Conservation (phyloP, 192 early-diverging fungal genomes). For the Diversispora eburnea region DNA sequence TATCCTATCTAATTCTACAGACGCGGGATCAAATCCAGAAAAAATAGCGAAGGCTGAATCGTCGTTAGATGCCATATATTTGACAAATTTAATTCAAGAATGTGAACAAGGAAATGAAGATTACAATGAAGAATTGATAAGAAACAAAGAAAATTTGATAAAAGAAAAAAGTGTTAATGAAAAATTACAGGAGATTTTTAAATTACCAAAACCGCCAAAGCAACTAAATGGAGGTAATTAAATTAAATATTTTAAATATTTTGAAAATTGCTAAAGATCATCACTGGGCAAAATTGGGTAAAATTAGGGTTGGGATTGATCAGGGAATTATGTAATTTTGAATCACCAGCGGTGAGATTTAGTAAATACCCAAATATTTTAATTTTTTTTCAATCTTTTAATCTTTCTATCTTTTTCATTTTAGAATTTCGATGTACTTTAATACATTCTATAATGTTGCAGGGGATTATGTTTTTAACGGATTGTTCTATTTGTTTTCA, state of each 20-base stretch:
- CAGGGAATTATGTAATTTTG: too few species aligned
- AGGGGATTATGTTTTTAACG: constrained; percentile 62
- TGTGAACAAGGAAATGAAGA: background rate
- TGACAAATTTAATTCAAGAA: constrained; percentile 3
- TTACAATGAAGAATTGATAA: background rate
- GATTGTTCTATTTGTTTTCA: constrained; percentile 64
- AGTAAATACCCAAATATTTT: too few species aligned
- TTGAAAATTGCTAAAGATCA: too few species aligned
- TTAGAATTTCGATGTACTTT: constrained; percentile 67
- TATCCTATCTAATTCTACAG: background rate
- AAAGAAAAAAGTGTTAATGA: constrained; percentile 22
- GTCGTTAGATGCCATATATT: background rate
- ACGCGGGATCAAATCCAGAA: background rate
- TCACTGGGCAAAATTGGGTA: too few species aligned
- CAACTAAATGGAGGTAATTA: constrained; percentile 27
- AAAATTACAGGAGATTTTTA: constrained; percentile 33
- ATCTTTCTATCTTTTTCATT: background rate
- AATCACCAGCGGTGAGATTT: too few species aligned
- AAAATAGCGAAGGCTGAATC: background rate
- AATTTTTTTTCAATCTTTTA: background rate
- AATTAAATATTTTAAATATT: background rate
- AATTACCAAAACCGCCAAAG: constrained; percentile 24
- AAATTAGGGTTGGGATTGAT: too few species aligned
- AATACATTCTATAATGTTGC: constrained; percentile 58
- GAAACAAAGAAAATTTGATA: background rate